Evolutionary conservation across 257 asterid genomes (phyloP).

Genomic region (Solanum raphanifolium): DNA sequence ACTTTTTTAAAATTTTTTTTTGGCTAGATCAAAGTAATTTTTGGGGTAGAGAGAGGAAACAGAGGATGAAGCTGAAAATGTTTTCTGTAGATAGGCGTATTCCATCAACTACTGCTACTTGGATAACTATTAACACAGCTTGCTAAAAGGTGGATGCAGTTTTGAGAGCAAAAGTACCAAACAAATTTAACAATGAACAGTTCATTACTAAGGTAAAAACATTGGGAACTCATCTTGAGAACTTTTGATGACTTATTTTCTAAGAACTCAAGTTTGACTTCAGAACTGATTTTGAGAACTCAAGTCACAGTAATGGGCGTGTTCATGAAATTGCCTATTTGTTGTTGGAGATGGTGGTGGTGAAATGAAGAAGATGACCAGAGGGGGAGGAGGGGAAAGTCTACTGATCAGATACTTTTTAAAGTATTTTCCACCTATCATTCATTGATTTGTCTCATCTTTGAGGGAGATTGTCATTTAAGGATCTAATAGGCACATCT

Average conservation of each 20-base stretch:
- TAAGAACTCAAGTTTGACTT: not conserved
- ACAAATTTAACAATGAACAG: not conserved
- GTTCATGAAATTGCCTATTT: not conserved
- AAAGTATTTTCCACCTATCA: not conserved
- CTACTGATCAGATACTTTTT: not conserved
- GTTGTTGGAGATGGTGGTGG: not conserved
- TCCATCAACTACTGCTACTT: not conserved
- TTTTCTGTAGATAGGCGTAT: not conserved
- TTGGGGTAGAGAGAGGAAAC: not conserved
- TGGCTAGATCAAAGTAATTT: not conserved
- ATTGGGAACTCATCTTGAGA: not conserved
- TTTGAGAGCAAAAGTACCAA: not conserved
- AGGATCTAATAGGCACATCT: not conserved
- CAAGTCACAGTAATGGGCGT: not conserved
- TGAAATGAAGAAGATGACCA: not conserved
- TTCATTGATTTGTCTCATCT: not conserved
- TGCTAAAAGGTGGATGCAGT: not conserved
- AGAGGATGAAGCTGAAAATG: not conserved
- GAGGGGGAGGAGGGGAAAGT: not conserved
- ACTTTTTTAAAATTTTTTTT: fast-evolving
- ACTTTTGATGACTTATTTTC: not conserved
- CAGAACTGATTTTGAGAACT: not conserved
- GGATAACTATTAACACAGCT: not conserved
- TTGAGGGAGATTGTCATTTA: not conserved
- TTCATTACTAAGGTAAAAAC: not conserved